A percentile compares a stretch with the other conserved stretches of the same genome.
Conservation (phyloP, 2,329 filamentous ascomycete genomes). For the Amesomyces nigricolor region DNA sequence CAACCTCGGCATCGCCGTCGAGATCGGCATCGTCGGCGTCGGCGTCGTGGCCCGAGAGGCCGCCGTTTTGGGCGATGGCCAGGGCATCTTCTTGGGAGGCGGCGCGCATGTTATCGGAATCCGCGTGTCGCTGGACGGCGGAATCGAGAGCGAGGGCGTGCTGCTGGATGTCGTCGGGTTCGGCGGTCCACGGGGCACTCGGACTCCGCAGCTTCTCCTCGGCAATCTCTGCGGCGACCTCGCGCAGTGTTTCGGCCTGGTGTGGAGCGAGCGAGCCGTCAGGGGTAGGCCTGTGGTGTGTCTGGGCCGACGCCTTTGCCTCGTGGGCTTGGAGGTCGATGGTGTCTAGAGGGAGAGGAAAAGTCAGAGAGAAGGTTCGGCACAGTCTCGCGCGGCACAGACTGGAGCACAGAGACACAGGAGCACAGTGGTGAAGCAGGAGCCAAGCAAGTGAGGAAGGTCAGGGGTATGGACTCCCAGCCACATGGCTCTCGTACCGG, state of each 20-base stretch:
- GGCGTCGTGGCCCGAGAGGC: slow-evolving; percentile 40
- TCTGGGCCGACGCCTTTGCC: slow-evolving; percentile 70
- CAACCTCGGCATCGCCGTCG: slow-evolving; percentile 63
- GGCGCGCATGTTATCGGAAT: slow-evolving; percentile 29
- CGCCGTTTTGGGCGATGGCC: slow-evolving; percentile 58
- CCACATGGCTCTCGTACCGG: slow-evolving; percentile 21
- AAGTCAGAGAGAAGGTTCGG: slow-evolving; percentile 28
- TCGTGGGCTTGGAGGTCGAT: slow-evolving; percentile 87
- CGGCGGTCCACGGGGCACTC: slow-evolving; percentile 49
- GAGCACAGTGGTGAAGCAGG: slow-evolving; percentile 12
- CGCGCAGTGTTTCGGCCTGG: slow-evolving; percentile 77
- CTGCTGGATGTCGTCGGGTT: slow-evolving; percentile 39
- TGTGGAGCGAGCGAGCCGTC: slow-evolving; percentile 60
- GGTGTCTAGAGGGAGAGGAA: slow-evolving; percentile 59
- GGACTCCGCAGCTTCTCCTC: slow-evolving; percentile 65
- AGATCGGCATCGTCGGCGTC: slow-evolving; percentile 52
- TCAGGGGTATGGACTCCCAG: slow-evolving; percentile 18
- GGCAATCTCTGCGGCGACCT: slow-evolving; percentile 69
- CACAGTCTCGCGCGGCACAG: slow-evolving; percentile 8
- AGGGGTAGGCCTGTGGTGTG: slow-evolving; percentile 59
- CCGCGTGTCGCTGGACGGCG: slow-evolving; percentile 20
- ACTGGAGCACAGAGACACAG: slow-evolving; percentile 14
- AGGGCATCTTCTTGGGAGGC: slow-evolving; percentile 50
- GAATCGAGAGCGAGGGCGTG: slow-evolving; percentile 35
- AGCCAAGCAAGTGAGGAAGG: slow-evolving; percentile 14